Conservation (phyloP, 148 eudicot genomes). For the Vaccinium macrocarpon region DNA sequence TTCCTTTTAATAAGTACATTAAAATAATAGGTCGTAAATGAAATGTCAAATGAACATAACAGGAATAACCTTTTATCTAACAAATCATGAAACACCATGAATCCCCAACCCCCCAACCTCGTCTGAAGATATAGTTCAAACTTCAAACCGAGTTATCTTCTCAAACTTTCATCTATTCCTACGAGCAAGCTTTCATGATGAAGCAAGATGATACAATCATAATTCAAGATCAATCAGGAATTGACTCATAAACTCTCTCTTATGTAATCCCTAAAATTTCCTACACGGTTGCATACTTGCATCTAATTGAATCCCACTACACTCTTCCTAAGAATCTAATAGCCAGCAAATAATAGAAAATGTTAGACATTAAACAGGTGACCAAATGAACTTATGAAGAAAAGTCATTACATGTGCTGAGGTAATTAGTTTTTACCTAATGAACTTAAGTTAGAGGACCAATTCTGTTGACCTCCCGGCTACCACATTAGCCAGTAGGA, state of each 20-base stretch:
- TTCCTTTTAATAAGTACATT: neutral
- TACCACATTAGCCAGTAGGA: neutral
- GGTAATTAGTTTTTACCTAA: neutral
- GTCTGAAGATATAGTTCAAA: neutral
- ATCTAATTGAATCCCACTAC: neutral
- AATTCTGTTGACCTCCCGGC: neutral
- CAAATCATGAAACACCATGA: neutral
- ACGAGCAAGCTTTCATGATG: neutral
- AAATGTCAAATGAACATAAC: neutral
- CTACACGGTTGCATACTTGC: neutral
- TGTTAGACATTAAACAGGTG: neutral
- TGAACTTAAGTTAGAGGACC: neutral
- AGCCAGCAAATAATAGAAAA: neutral
- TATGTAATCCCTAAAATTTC: neutral
- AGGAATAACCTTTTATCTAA: neutral
- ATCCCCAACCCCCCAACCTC: slow-evolving; percentile 2
- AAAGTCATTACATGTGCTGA: neutral
- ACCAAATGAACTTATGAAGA: neutral
- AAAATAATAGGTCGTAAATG: neutral
- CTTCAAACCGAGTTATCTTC: neutral
- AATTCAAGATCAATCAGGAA: slow-evolving; percentile 7
- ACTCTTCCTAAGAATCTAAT: neutral
- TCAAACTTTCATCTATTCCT: neutral
- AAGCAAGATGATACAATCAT: neutral
- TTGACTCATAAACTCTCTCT: neutral